phyloP scores from a whole-genome alignment of 495 filamentous ascomycete species.

The Lasiosphaeris hirsuta region DNA sequence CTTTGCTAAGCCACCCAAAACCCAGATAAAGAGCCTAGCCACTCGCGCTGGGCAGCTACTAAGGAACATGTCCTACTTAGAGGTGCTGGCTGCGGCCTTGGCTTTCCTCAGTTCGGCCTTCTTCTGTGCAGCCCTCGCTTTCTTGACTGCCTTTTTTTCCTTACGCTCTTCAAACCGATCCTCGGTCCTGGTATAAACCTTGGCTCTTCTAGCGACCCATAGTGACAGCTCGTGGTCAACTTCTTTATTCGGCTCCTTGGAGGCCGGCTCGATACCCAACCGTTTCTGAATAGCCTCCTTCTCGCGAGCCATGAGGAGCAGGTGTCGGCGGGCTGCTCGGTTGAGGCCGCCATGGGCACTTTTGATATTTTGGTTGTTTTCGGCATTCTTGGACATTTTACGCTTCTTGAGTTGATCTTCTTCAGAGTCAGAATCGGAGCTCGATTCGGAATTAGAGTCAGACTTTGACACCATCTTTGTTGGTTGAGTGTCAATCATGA shows the following conservation, averaged over 20 bases:
- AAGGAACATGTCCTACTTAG: background rate
- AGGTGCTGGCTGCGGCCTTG: background rate
- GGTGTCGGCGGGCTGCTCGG: slow-evolving; percentile 23
- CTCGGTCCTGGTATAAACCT: background rate
- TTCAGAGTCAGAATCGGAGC: slow-evolving; percentile 1
- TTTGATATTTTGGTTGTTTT: too few species aligned
- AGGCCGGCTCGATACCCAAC: slow-evolving; percentile 15
- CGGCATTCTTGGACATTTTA: background rate
- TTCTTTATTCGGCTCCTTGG: slow-evolving; percentile 10
- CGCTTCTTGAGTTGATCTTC: background rate
- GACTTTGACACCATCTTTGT: background rate
- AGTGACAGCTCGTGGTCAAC: slow-evolving; percentile 19
- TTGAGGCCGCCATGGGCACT: slow-evolving; percentile 14
- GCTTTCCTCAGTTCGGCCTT: background rate
- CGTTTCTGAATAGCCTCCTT: slow-evolving; percentile 19
- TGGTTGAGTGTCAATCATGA: slow-evolving; percentile 1
- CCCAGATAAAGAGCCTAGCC: background rate
- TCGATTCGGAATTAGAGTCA: background rate
- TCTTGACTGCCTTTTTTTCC: slow-evolving; percentile 6
- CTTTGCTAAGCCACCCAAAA: too few species aligned
- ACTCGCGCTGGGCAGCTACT: background rate
- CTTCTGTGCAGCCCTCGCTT: background rate
- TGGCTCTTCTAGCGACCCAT: slow-evolving; percentile 13
- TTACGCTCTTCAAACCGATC: too few species aligned
- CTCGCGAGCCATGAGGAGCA: slow-evolving; percentile 24